Evolutionary conservation across 106 monocot species (phyloP).

Genomic region (Gastrodia elata): DNA sequence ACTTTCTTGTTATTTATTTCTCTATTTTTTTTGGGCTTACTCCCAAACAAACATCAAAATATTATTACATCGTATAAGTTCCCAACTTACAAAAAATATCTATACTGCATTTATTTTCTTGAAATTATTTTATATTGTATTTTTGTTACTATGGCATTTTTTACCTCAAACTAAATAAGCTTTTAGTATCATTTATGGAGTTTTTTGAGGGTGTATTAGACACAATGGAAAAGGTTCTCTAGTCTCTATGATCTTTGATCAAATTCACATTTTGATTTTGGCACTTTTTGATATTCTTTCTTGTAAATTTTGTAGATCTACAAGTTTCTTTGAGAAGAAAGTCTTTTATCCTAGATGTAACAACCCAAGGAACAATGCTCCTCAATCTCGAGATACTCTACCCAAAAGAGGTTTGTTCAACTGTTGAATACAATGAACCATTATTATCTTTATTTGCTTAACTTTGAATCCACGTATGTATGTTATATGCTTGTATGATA

Average conservation of each 20-base stretch:
- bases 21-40: too few species aligned
- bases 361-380: conserved; percentile 52
- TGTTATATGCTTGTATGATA: neutral
- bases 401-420: conserved; percentile 73
- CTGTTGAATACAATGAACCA: neutral
- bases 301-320: conserved; percentile 33
- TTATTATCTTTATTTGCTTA: conserved; percentile 1
- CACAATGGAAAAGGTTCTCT: neutral
- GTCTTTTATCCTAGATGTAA: conserved; percentile 68
- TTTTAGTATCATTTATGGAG: neutral
- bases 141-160: too few species aligned
- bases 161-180: too few species aligned
- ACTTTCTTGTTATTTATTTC: too few species aligned
- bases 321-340: conserved; percentile 47
- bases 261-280: neutral
- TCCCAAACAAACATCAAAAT: too few species aligned
- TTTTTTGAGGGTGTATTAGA: neutral
- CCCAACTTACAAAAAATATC: too few species aligned
- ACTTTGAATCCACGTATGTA: neutral
- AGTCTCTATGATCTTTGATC: neutral
- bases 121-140: too few species aligned
- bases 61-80: too few species aligned
- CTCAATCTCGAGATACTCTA: conserved; percentile 85
- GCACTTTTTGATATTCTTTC: conserved; percentile 2
- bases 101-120: too few species aligned